A percentile compares a stretch with the other conserved stretches of the same genome.
Conservation (phyloP, 805 yeast species). For the Yamadazyma phyllophila region DNA sequence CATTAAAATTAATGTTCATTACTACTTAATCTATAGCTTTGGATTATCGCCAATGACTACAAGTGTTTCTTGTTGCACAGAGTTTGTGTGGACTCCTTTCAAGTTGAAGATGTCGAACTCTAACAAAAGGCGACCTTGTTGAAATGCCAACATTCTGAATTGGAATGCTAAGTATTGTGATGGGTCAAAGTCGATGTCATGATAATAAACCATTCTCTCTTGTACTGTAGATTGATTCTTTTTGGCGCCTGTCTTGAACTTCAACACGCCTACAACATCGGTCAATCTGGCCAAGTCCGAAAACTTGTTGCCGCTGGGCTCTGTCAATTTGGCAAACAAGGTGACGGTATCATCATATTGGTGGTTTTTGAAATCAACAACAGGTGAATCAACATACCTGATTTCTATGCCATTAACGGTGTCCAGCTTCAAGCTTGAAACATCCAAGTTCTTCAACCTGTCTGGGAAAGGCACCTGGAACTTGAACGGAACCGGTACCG, state of each 20-base stretch:
- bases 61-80: slow-evolving; percentile 63
- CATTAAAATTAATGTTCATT: too few species aligned
- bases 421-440: slow-evolving; percentile 9
- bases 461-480: slow-evolving; percentile 34
- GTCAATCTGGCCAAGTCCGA: slow-evolving; percentile 9
- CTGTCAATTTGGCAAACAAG: slow-evolving; percentile 5
- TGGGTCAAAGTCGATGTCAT: slow-evolving; percentile 48
- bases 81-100: slow-evolving; percentile 53
- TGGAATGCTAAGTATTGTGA: slow-evolving; percentile 53
- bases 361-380: slow-evolving; percentile 3
- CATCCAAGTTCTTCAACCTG: slow-evolving; percentile 11
- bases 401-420: slow-evolving; percentile 2
- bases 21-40: background rate
- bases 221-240: slow-evolving; percentile 1
- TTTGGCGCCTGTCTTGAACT: background rate
- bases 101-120: slow-evolving; percentile 55
- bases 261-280: slow-evolving; percentile 2
- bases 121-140: slow-evolving; percentile 52
- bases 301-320: slow-evolving; percentile 6
- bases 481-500: slow-evolving; percentile 29
- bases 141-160: slow-evolving; percentile 47
- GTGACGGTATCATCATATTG: slow-evolving; percentile 7
- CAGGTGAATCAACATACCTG: slow-evolving; percentile 4
- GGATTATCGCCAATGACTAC: slow-evolving; percentile 23
- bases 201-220: slow-evolving; percentile 53